A percentile compares a stretch with the other conserved stretches of the same genome.
These are phyloP conservation scores for Tricholoma matsutake DNA, from an alignment of 768 basidiomycete genomes.

Conservation along the genomic window DNA sequence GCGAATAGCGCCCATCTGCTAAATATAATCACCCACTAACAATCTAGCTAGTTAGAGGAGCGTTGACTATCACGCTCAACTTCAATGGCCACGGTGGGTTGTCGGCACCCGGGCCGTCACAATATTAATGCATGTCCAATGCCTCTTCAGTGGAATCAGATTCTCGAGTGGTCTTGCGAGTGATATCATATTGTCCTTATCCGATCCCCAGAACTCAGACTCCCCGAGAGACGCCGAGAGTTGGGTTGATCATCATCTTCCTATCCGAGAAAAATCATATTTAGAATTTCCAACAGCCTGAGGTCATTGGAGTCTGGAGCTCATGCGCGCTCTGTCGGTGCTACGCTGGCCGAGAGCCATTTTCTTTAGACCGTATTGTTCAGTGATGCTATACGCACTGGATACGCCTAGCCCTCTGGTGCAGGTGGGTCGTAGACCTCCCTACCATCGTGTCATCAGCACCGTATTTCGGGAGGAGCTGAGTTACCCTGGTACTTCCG, in stretches of 20 bases:
- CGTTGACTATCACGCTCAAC: background rate
- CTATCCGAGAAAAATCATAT: conserved; percentile 2
- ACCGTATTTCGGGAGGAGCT: background rate
- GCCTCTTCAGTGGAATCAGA: conserved; percentile 5
- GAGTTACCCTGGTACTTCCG: background rate
- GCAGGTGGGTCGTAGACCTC: background rate
- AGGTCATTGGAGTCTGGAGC: background rate
- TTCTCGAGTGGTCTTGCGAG: background rate
- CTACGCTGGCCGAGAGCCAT: too few species aligned
- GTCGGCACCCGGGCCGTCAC: too few species aligned
- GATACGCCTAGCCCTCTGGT: too few species aligned
- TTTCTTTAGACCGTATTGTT: background rate
- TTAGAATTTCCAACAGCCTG: background rate
- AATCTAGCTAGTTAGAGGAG: background rate
- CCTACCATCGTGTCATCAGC: background rate
- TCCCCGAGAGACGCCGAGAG: conserved; percentile 11
- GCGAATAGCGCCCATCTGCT: conserved; percentile 24
- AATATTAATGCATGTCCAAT: background rate
- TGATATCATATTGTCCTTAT: conserved; percentile 7
- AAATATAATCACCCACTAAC: background rate
- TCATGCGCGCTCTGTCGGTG: background rate
- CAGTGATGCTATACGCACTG: too few species aligned
- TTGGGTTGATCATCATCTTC: conserved; percentile 3
- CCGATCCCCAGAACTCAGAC: conserved; percentile 9
- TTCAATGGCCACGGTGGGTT: too few species aligned